Evolutionary conservation across 2,329 filamentous ascomycete species (phyloP), one percentile per base, ranked within the genome.

Genomic region (Coleophoma crateriformis): DNA sequence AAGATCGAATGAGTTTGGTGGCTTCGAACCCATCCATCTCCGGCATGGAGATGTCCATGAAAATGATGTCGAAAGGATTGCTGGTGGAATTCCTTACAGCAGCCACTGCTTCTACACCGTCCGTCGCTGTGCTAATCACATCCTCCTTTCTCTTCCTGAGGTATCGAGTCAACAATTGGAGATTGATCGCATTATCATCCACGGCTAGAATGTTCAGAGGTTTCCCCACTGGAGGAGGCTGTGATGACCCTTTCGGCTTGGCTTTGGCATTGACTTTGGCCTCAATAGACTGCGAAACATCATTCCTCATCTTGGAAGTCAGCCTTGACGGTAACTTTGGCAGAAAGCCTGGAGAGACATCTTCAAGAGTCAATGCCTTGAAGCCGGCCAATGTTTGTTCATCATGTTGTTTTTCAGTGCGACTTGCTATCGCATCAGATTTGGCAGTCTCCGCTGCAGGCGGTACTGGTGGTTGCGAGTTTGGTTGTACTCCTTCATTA

Each of bases 31-130:
- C 73, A 52, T 79, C 70, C 66, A 79, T 74, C 10, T 77, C 67
- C 0, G 77, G 77, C 77, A 81, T 81, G 46, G 71, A 71, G 7
- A 79, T 70, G 51, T 79, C 77, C 73, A 78, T 78, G 32, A 78
- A 67, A 6, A 77, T 66, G 20, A 75, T 64, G 32, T 69, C 67
- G 39, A 68, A 70, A 0, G 56, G 47, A 13, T 62, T 54, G 50
- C 54, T 34, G 49, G 46, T 41, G 65, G 64, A 56, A 69, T 74
- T 35, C 4, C 19, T 33, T 14, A 54, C 46, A 0, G 61, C 58
- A 20, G 71, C 58, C 2, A 78, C 66, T 1, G 75, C 75, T 59
- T 76, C 68, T 7, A 68, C 60, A 7, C 75, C 75, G 52, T 77
- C 68, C 5, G 54, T 55, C 2, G 74, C 75, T 2, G 67, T 70